phyloP scores from a whole-genome alignment of 2,329 filamentous ascomycete species.

The Phialemonium atrogriseum region DNA sequence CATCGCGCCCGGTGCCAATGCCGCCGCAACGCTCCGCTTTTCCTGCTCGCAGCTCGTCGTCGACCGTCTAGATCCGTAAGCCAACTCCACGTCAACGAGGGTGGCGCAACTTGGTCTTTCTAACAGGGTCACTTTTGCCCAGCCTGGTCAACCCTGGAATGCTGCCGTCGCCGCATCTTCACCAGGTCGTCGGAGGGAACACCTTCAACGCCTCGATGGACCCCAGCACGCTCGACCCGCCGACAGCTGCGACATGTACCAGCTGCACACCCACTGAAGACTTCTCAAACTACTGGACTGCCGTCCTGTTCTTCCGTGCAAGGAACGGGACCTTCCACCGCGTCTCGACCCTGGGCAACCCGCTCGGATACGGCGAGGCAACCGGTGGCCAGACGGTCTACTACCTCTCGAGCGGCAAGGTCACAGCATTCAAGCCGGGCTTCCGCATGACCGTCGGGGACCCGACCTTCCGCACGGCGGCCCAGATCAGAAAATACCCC shows the following conservation, averaged over 20 bases:
- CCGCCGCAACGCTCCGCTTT: slow-evolving; percentile 13
- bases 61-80: slow-evolving; percentile 11
- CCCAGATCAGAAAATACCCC: slow-evolving; percentile 24
- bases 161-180: slow-evolving; percentile 14
- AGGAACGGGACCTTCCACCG: slow-evolving; percentile 15
- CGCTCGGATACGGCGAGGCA: slow-evolving; percentile 16
- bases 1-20: slow-evolving; percentile 11
- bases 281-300: slow-evolving; percentile 20
- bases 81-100: no score
- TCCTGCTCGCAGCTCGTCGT: slow-evolving; percentile 16
- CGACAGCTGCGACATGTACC: slow-evolving; percentile 18
- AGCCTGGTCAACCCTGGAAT: slow-evolving; percentile 12
- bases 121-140: background rate
- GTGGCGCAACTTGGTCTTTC: no score
- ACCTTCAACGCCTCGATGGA: slow-evolving; percentile 30
- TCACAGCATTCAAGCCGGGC: slow-evolving; percentile 34
- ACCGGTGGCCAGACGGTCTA: slow-evolving; percentile 26
- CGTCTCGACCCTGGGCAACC: slow-evolving; percentile 16
- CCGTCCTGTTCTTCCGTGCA: slow-evolving; percentile 16
- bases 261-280: slow-evolving; percentile 23
- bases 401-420: slow-evolving; percentile 21
- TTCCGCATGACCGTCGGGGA: slow-evolving; percentile 36
- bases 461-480: slow-evolving; percentile 21
- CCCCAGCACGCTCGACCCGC: slow-evolving; percentile 11
- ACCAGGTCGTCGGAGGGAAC: slow-evolving; percentile 19